Base-by-base conservation (phyloP, 2,329 filamentous ascomycete species). In the Thyridium curvatum region DNA sequence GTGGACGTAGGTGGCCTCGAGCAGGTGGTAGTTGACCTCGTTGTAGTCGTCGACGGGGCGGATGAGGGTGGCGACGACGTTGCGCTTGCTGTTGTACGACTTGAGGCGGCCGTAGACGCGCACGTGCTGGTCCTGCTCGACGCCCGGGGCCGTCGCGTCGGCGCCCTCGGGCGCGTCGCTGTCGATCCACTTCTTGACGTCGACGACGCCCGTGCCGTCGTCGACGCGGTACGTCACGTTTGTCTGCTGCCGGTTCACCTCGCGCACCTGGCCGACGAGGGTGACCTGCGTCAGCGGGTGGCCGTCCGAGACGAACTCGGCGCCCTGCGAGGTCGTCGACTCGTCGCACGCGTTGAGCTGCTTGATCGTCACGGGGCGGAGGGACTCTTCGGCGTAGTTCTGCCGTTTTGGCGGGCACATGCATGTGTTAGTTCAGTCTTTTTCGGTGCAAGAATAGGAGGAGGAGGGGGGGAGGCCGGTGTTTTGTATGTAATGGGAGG, bases 351-450 rank as follows among this genome's bases (percentile, higher is more conserved):
- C 87, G 55, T 90, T 70, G 41, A 96, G 77, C 65, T 98, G 93
- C 64, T 96, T 96, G 65, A 97, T 87, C 10, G 93, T 98, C 34
- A 96, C 86, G 1, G 93, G 90, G 33, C 93, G 85, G 38, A 98
- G 76, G 15, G 88, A 90, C 53, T 96, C 88, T 62, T 94, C 86
- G 50, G 76, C 74, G 59, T 84, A 84, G 43, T 69, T 66, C 72
- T 79, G 43, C n/a, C n/a, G n/a, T n/a, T n/a, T n/a, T n/a, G n/a
- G n/a, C n/a, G n/a, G n/a, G n/a, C n/a, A n/a, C n/a, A n/a, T n/a
- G n/a, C n/a, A n/a, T n/a, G n/a, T n/a, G n/a, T n/a, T n/a, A n/a
- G n/a, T n/a, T n/a, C n/a, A n/a, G n/a, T n/a, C n/a, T n/a, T n/a
- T n/a, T n/a, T n/a, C n/a, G n/a, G n/a, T n/a, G n/a, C n/a, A n/a